Percentiles rank a stretch among this genome's conserved stretches.
These are phyloP conservation scores for Backusella australiensis DNA, from an alignment of 192 early-diverging fungal species.

Conservation along the genomic window DNA sequence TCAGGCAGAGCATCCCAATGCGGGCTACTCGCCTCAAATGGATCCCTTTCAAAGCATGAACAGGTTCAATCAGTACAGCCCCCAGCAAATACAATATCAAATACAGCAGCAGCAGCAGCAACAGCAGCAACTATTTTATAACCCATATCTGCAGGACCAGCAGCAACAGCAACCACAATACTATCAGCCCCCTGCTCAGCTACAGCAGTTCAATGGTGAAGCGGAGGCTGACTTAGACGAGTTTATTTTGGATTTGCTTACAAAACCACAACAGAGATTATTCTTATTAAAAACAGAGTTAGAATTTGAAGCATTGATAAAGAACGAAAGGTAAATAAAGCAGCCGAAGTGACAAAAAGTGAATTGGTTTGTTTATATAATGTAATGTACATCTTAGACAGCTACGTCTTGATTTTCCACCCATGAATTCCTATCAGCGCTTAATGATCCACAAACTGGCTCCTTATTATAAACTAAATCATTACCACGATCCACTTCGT, in stretches of 20 bases:
- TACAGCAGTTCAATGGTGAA: constrained; percentile 4
- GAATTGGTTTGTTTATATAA: constrained; percentile 1
- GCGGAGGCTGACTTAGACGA: constrained; percentile 39
- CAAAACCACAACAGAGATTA: constrained; percentile 60
- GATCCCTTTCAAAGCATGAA: neutral
- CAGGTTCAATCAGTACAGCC: neutral
- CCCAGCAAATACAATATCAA: neutral
- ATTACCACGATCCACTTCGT: constrained; percentile 53
- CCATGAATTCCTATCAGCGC: constrained; percentile 75
- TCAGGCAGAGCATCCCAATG: neutral
- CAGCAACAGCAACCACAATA: constrained; percentile 4
- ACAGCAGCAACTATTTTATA: neutral
- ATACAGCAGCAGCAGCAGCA: neutral
- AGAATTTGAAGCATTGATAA: constrained; percentile 60
- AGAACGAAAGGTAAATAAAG: constrained; percentile 48
- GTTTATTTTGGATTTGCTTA: constrained; percentile 60
- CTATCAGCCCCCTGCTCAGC: neutral
- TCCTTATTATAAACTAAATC: constrained; percentile 63
- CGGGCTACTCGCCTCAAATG: neutral
- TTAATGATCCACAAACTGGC: constrained; percentile 72
- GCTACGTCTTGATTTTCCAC: constrained; percentile 56
- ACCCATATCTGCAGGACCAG: neutral
- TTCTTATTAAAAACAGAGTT: constrained; percentile 69
- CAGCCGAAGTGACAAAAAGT: neutral
- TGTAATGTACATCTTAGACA: constrained; percentile 33